These are phyloP conservation scores for Rhododendron simsii DNA, from an alignment of 148 eudicot genomes.

Conservation along the genomic window DNA sequence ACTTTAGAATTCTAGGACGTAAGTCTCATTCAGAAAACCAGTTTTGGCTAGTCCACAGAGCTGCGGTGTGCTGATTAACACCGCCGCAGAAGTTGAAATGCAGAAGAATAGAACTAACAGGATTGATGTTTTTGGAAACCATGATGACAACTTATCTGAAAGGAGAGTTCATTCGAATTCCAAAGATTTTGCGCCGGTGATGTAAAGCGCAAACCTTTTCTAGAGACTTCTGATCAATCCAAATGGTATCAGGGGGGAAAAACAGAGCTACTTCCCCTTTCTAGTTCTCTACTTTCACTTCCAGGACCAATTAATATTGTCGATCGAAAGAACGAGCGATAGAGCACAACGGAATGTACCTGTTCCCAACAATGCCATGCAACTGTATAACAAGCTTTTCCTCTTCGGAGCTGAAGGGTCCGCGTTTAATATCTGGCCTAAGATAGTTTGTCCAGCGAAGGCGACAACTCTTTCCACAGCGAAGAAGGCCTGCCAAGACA, in stretches of 20 bases:
- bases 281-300: not conserved
- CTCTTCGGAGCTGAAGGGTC: conserved; percentile 59
- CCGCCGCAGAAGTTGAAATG: not conserved
- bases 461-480: conserved; percentile 76
- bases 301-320: not conserved
- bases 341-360: conserved; percentile 23
- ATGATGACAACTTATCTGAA: not conserved
- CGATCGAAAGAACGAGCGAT: not conserved
- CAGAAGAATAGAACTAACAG: not conserved
- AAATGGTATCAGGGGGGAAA: not conserved
- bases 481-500: conserved; percentile 42
- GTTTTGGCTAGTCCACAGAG: not conserved
- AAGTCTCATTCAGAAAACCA: not conserved
- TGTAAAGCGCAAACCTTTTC: not conserved
- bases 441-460: conserved; percentile 78
- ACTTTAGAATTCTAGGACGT: not conserved
- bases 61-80: not conserved
- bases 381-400: conserved; percentile 69
- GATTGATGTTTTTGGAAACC: not conserved
- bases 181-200: not conserved
- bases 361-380: conserved; percentile 66
- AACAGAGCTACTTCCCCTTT: not conserved
- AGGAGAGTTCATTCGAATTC: not conserved
- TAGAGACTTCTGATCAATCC: not conserved
- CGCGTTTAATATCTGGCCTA: conserved; percentile 68